Percentiles rank a stretch among this genome's conserved stretches.
phyloP scores from a whole-genome alignment of 73 alveolate species.

The Paramecium primaurelia region DNA sequence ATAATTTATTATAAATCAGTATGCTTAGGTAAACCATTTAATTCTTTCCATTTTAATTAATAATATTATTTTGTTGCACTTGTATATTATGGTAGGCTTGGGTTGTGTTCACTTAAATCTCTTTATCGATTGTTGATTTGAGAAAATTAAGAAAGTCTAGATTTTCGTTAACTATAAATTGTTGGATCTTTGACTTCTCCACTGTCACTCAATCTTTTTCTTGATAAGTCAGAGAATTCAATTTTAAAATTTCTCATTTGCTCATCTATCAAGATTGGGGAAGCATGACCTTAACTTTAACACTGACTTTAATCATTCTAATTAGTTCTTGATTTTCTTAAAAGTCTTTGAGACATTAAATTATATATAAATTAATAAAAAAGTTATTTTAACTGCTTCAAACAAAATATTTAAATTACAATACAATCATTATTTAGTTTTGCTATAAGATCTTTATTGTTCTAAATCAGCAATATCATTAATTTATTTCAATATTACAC shows the following conservation, averaged over 20 bases:
- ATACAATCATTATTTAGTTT: neutral
- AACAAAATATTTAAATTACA: neutral
- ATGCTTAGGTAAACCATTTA: neutral
- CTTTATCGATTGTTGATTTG: neutral
- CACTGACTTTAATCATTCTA: neutral
- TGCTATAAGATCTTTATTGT: neutral
- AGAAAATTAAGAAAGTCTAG: conserved; percentile 15
- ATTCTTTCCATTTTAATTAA: neutral
- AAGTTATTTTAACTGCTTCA: neutral
- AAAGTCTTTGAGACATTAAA: neutral
- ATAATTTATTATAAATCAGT: neutral
- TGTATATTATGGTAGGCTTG: neutral
- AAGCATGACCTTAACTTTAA: neutral
- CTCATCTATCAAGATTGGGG: neutral
- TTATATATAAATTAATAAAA: neutral
- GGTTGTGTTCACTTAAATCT: neutral
- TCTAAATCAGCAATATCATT: conserved; percentile 28
- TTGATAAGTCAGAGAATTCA: neutral
- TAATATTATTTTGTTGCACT: neutral
- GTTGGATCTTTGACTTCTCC: conserved; percentile 30
- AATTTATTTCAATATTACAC: neutral
- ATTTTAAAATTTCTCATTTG: conserved; percentile 1
- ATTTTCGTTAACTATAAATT: neutral
- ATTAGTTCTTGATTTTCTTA: conserved; percentile 6
- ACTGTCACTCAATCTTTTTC: neutral